Conservation (phyloP, 176 grass and related monocot genomes). For the Olyra latifolia region DNA sequence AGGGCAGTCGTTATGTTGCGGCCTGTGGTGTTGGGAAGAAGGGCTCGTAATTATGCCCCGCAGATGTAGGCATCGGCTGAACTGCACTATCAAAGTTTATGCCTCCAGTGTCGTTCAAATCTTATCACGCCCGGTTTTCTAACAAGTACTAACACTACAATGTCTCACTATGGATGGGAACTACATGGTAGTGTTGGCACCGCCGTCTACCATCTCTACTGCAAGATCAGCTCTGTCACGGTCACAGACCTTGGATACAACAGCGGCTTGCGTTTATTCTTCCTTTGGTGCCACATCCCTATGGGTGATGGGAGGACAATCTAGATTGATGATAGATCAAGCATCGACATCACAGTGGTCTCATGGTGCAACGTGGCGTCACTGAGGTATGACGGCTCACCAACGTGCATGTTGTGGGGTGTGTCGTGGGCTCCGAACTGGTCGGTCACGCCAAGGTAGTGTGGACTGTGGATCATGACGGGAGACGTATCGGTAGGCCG, state of each 20-base stretch:
- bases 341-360: neutral
- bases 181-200: neutral
- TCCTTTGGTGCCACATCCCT: slow-evolving; percentile 46
- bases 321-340: neutral
- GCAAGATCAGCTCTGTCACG: slow-evolving; percentile 31
- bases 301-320: slow-evolving; percentile 29
- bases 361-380: slow-evolving; percentile 47
- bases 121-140: too few relatives aligned
- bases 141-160: neutral
- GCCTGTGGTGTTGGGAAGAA: too few relatives aligned
- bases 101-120: too few relatives aligned
- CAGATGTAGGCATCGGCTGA: too few relatives aligned
- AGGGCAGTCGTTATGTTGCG: too few relatives aligned
- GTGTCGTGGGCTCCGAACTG: slow-evolving; percentile 13
- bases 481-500: too few relatives aligned
- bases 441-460: slow-evolving; percentile 31
- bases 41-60: too few relatives aligned
- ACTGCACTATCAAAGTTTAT: too few relatives aligned
- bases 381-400: slow-evolving; percentile 34
- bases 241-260: slow-evolving; percentile 2
- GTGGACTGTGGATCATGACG: too few relatives aligned
- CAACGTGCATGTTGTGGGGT: slow-evolving; percentile 6
- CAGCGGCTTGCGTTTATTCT: neutral
- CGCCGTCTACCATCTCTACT: slow-evolving; percentile 23
- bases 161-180: slow-evolving; percentile 7